Base-by-base conservation (phyloP, 2,329 filamentous ascomycete genomes). In the Cordyceps fumosorosea region DNA sequence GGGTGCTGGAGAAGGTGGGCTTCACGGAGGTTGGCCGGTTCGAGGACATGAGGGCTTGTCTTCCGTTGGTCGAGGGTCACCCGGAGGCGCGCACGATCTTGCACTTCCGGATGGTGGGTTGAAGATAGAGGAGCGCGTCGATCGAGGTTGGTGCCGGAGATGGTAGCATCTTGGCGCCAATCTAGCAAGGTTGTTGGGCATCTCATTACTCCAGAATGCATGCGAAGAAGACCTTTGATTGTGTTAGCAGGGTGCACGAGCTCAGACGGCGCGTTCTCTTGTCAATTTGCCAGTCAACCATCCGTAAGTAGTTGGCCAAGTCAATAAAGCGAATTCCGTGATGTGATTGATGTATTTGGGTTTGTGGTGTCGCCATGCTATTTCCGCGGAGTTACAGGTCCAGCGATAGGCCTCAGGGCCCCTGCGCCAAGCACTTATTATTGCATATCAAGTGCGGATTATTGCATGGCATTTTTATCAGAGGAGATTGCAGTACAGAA, bases 21-120 rank as follows among this genome's bases (percentile, higher is more conserved):
- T 59, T 59, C 56, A 59, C 26, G 5, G 56, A 52, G 29, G 29
- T 52, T 59, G 47, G 32, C 16, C 29, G 20, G 20, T 59, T 59
- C 51, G 56, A 29, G 29, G 29, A 42, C 2, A 12, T n/a, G 14
- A 24, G 44, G n/a, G 47, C n/a, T 6, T 34, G 22, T 32, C 22
- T 51, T 20, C 56, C 47, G 11, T 18, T 58, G 20, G 55, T 40
- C 3, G 14, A 18, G n/a, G 44, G 47, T 14, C 29, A n/a, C n/a
- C 12, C 29, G n/a, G 24, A 48, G 12, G 37, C 10, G 24, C 20
- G 37, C n/a, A 58, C 53, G 16, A 16, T 45, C 7, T 2, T 56
- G 40, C 53, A 56, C 40, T 56, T 56, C 6, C 40, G 53, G 37
- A 5, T 14, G 37, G 29, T 12, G 16, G 40, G n/a, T 44, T n/a